These are phyloP conservation scores for Tuber brumale DNA, from an alignment of 495 filamentous ascomycete genomes.

Conservation along the genomic window DNA sequence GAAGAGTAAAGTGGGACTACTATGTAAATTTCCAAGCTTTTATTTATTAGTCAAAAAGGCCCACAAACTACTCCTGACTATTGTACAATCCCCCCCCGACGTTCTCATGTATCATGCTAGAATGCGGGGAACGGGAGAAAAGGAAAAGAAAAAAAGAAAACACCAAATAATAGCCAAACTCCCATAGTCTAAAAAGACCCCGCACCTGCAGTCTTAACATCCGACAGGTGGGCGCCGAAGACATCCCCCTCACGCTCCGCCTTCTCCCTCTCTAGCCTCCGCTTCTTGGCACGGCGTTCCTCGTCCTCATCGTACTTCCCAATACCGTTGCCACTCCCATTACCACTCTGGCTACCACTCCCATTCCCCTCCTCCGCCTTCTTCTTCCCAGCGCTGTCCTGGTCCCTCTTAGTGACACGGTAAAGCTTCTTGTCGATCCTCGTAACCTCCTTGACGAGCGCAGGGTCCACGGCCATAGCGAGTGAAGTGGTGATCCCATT, in stretches of 20 bases:
- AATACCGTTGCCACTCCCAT: constrained; percentile 14
- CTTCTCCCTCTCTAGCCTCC: constrained; percentile 37
- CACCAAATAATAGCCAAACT: neutral
- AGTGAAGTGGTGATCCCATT: constrained; percentile 33
- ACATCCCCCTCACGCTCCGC: constrained; percentile 39
- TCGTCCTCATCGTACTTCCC: constrained; percentile 24
- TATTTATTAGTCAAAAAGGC: neutral
- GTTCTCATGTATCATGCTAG: neutral
- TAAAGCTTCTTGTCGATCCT: constrained; percentile 59
- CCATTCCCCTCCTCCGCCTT: constrained; percentile 25
- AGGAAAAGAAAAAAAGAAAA: neutral
- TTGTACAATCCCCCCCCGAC: neutral
- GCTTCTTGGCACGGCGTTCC: constrained; percentile 36
- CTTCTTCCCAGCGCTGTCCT: constrained; percentile 33
- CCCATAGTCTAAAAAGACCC: neutral
- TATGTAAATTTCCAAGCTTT: neutral
- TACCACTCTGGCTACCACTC: constrained; percentile 32
- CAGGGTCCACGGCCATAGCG: constrained; percentile 18
- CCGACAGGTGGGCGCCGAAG: constrained; percentile 18
- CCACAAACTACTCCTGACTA: neutral
- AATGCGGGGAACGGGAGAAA: neutral
- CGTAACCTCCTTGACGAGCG: constrained; percentile 48
- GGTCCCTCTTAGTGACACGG: constrained; percentile 58
- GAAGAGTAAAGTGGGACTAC: neutral
- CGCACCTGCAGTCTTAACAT: neutral